phyloP scores from a whole-genome alignment of 768 basidiomycete genomes.

The Suillus hirtellus region DNA sequence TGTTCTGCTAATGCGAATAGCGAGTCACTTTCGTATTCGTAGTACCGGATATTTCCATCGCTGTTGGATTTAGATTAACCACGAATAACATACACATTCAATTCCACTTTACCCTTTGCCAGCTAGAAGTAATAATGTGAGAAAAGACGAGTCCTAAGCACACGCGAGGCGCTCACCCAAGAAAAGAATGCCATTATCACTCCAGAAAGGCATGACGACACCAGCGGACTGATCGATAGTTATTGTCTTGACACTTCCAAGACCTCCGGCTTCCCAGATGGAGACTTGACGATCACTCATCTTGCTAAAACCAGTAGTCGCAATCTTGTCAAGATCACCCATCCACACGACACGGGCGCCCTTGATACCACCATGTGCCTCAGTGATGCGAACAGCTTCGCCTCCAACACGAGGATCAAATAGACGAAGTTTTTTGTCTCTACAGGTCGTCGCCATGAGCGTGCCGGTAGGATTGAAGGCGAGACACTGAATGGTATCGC shows the following conservation, averaged over 20 bases:
- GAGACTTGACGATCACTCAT: slow-evolving; percentile 93
- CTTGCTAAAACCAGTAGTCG: slow-evolving; percentile 95
- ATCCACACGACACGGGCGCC: slow-evolving; percentile 88
- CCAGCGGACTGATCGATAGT: slow-evolving; percentile 89
- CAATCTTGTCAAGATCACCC: slow-evolving; percentile 85
- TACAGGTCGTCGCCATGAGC: slow-evolving; percentile 82
- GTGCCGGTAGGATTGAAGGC: slow-evolving; percentile 82
- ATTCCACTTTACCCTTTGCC: slow-evolving; percentile 72
- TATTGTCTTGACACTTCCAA: slow-evolving; percentile 75
- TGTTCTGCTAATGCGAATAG: slow-evolving; percentile 78
- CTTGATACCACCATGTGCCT: slow-evolving; percentile 93
- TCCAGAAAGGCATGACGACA: slow-evolving; percentile 97
- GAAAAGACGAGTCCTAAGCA: slow-evolving; percentile 11
- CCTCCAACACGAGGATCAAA: slow-evolving; percentile 87
- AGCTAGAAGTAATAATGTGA: slow-evolving; percentile 41
- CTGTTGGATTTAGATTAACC: slow-evolving; percentile 39
- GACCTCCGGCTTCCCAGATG: slow-evolving; percentile 84
- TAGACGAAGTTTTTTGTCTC: slow-evolving; percentile 89
- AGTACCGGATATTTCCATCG: slow-evolving; percentile 98
- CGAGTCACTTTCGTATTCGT: slow-evolving; percentile 88
- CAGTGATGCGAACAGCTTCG: slow-evolving; percentile 78
- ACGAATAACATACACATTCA: neutral
- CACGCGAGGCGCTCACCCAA: slow-evolving; percentile 46
- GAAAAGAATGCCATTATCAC: slow-evolving; percentile 90
- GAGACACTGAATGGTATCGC: slow-evolving; percentile 85